Percentiles rank a stretch among this genome's conserved stretches.
Evolutionary conservation across 805 yeast genomes (phyloP).

Genomic region (Teunomyces aglyptinius): DNA sequence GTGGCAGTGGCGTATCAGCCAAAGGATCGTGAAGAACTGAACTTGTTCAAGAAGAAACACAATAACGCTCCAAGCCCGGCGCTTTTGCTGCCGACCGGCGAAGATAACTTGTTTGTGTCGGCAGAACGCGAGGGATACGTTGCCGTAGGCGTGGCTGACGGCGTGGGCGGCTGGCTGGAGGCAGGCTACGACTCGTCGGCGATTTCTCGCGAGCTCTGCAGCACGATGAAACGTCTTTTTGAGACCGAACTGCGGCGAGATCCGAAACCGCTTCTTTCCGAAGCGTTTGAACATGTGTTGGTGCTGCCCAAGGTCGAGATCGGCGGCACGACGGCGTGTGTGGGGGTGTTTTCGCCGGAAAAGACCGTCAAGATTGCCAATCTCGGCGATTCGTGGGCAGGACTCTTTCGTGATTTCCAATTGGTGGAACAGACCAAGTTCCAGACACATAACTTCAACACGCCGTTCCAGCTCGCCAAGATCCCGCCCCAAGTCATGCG

Average conservation of each 20-base stretch:
- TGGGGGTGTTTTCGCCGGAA: constrained; percentile 63
- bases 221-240: constrained; percentile 46
- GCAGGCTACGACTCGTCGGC: constrained; percentile 89
- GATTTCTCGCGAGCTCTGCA: constrained; percentile 76
- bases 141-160: constrained; percentile 87
- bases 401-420: constrained; percentile 67
- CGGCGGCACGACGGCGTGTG: constrained; percentile 92
- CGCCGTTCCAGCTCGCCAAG: constrained; percentile 87
- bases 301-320: constrained; percentile 64
- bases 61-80: constrained; percentile 39
- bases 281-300: constrained; percentile 56
- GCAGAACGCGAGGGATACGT: constrained; percentile 37
- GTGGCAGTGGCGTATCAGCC: constrained; percentile 74
- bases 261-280: constrained; percentile 50
- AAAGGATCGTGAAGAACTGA: constrained; percentile 58
- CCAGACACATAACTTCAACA: constrained; percentile 85
- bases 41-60: constrained; percentile 33
- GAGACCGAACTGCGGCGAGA: constrained; percentile 16
- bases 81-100: constrained; percentile 58
- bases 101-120: constrained; percentile 66
- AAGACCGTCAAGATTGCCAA: constrained; percentile 68
- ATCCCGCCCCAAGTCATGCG: constrained; percentile 63
- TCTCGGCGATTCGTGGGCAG: constrained; percentile 94
- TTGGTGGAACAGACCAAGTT: constrained; percentile 65
- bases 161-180: constrained; percentile 97